Evolutionary conservation across 805 yeast species (phyloP), one percentile per base, ranked within the genome.

Genomic region (Yamadazyma olivae): DNA sequence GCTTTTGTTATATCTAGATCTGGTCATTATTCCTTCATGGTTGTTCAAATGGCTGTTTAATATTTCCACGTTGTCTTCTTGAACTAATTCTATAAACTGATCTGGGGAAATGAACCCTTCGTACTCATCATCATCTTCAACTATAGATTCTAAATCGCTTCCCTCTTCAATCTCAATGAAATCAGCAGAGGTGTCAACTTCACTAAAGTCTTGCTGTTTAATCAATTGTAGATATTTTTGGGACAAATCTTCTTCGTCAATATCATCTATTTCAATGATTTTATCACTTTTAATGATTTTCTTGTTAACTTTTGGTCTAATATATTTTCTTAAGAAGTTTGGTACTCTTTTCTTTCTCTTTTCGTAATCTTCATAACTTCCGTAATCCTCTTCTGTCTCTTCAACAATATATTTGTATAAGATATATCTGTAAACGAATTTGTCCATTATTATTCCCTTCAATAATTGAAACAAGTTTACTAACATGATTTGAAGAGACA

Each of bases 131-230:
- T 27, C 20, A 9, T 34, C 32, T 16, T 33, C 27, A 6, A 20
- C 17, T 13, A 41, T 45, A 12, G 43, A 30, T 30, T 48, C 49
- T 12, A 39, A 13, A 20, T 46, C 49, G 21, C 39, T 37, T 16
- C 45, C 53, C 27, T 46, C 53, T 1, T 48, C 58, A 7, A 40
- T 38, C 6, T 43, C 53, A 26, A 44, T 42, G 29, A 54, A 56
- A 14, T 50, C 58, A 13, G 50, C 63, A 5, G 64, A 61, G 27
- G 50, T 55, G 38, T 71, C 75, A 15, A 54, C 44, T 17, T 70
- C 75, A 13, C 71, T 58, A 3, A 64, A 46, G 6, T 50, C 53
- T n/a, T 41, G 54, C n/a, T n/a, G n/a, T 35, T 24, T 37, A 23
- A 70, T 43, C 5, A 67, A 41, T 4, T 43, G 36, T 20, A 48